Evolutionary conservation across 768 basidiomycete species (phyloP).

Genomic region (Leccinum boreale): DNA sequence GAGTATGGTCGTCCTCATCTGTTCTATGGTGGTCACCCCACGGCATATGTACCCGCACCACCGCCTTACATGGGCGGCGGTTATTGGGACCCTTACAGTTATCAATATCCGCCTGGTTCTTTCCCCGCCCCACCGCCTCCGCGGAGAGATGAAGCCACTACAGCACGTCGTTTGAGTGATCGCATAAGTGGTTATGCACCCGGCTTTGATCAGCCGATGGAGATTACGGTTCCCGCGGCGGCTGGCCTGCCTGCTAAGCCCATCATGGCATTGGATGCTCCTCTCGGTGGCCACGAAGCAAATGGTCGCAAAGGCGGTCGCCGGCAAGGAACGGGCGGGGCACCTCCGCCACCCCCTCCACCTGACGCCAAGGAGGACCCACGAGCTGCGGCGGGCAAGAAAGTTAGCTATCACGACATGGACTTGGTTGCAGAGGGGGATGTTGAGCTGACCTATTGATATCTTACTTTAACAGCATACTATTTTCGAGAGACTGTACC

Average conservation of each 20-base stretch:
- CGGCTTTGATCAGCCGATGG: slow-evolving; percentile 39
- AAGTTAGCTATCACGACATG: slow-evolving; percentile 95
- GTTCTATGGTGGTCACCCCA: slow-evolving; percentile 38
- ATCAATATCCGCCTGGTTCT: slow-evolving; percentile 38
- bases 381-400: slow-evolving; percentile 80
- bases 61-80: slow-evolving; percentile 38
- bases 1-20: slow-evolving; percentile 40
- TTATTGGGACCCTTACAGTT: slow-evolving; percentile 47
- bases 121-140: slow-evolving; percentile 37
- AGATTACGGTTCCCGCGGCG: slow-evolving; percentile 52
- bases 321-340: slow-evolving; percentile 39
- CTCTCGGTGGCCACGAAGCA: slow-evolving; percentile 38
- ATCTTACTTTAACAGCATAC: slow-evolving; percentile 23
- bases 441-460: slow-evolving; percentile 50
- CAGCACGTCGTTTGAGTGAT: slow-evolving; percentile 68
- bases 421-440: slow-evolving; percentile 86
- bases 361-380: slow-evolving; percentile 92
- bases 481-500: slow-evolving; percentile 23
- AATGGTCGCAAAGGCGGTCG: slow-evolving; percentile 36
- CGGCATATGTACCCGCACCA: slow-evolving; percentile 34
- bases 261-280: slow-evolving; percentile 50
- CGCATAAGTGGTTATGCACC: slow-evolving; percentile 76
- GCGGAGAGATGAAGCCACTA: slow-evolving; percentile 56
- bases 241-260: slow-evolving; percentile 84
- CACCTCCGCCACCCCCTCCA: slow-evolving; percentile 74